Base-by-base conservation (phyloP, 148 eudicot species). In the Oxyria digyna region DNA sequence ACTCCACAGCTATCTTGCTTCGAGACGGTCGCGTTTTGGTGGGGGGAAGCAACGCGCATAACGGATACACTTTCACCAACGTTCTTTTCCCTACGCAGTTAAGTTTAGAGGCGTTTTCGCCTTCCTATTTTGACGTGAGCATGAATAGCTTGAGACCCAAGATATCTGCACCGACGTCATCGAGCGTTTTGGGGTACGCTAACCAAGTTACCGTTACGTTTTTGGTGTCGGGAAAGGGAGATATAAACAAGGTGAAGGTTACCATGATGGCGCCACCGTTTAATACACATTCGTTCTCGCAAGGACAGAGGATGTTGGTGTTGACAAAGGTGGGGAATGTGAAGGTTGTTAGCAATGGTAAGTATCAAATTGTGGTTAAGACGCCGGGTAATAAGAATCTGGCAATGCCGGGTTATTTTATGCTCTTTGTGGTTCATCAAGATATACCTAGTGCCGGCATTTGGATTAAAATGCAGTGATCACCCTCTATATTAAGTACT, bases 31-130 rank as follows among this genome's bases (percentile, higher is more conserved):
- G 96, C 29, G 82, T 91, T 12, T 45, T 91, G 0, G 89, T 91
- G 0, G 96, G 89, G 0, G 97, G 97, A 3, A 89, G 87, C 68
- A 89, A 89, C 57, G 91, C 97, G 0, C 91, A 91, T 38, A 48
- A 6, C 1, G 73, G 18, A 0, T 85, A 89, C 62, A 68, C 71
- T 4, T 89, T 84, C 35, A 78, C 82, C 4, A 63, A 72, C 0
- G 91, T 82, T 1, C 65, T 78, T 9, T 91, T 33, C 27, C 97
- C 97, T 0, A 92, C 97, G 0, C 87, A 92, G 4, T 73, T 92
- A 8, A 81, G 86, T 6, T 46, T 92, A 42, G 91, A 89, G 41
- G 76, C 91, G 0, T 92, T 85, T 43, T 87, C 79, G 1, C 97
- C 97, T 0, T 15, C 83, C 0, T 91, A 91, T 72, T 62, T 89